phyloP scores from a whole-genome alignment of 352 stramenopile genomes.

The Globisporangium splendens region DNA sequence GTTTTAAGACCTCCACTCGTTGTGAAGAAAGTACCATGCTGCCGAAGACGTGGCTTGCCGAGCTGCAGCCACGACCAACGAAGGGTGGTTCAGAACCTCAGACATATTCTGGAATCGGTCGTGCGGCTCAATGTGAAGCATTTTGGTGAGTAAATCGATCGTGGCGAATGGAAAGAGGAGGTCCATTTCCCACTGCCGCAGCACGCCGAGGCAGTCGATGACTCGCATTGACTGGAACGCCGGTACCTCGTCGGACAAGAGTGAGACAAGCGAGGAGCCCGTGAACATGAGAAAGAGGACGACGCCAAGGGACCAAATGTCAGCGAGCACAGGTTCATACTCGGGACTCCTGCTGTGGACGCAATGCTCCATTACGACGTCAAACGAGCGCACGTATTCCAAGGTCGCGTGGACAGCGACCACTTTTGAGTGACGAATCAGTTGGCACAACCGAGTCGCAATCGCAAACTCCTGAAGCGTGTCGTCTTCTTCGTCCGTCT shows the following conservation, averaged over 20 bases:
- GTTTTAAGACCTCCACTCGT: too few relatives aligned
- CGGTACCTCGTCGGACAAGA: conserved; percentile 28
- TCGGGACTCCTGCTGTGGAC: conserved; percentile 16
- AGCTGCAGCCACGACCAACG: neutral
- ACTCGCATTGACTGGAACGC: conserved; percentile 19
- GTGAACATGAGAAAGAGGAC: conserved; percentile 69
- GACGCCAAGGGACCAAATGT: conserved; percentile 68
- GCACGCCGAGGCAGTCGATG: conserved; percentile 24
- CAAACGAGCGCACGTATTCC: conserved; percentile 43
- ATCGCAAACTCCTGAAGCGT: neutral
- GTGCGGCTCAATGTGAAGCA: conserved; percentile 13
- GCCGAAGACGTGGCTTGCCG: neutral
- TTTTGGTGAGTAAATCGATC: neutral
- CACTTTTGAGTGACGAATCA: conserved; percentile 62
- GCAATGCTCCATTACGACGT: conserved; percentile 56
- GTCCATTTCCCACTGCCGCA: conserved; percentile 28
- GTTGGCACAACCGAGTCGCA: neutral
- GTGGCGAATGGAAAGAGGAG: conserved; percentile 13
- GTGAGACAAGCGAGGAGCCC: conserved; percentile 40
- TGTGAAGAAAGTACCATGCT: too few relatives aligned
- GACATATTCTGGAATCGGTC: neutral
- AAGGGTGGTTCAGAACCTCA: neutral
- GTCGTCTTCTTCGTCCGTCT: neutral
- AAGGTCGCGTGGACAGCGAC: conserved; percentile 55
- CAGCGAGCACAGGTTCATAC: conserved; percentile 45